phyloP scores from a whole-genome alignment of 306 rosid genomes.

The Cyclanthera cordifolia region DNA sequence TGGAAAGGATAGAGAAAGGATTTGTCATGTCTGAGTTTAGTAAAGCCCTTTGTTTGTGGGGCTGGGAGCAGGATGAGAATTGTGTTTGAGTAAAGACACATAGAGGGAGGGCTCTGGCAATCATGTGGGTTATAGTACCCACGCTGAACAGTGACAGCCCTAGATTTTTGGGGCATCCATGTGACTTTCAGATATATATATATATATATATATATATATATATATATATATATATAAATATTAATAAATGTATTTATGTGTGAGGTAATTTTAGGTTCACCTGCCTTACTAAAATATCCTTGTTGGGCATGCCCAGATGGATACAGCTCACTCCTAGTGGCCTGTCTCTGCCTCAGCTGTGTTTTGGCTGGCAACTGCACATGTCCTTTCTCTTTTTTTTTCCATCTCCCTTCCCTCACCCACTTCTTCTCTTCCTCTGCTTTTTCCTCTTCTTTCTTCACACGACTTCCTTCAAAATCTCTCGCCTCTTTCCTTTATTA shows the following conservation, averaged over 20 bases:
- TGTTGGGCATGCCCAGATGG: constrained; percentile 1
- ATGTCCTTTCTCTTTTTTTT: constrained; percentile 1
- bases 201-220: not conserved
- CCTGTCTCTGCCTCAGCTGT: not conserved
- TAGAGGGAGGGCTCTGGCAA: not conserved
- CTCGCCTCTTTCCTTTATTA: too few species aligned
- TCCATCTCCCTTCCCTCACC: not conserved
- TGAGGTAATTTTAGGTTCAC: constrained; percentile 7
- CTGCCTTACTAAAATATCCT: not conserved
- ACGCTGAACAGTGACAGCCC: constrained; percentile 18
- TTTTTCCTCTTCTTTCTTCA: not conserved
- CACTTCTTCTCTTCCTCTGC: not conserved
- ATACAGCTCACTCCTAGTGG: constrained; percentile 13
- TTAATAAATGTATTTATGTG: not conserved
- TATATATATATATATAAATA: not conserved
- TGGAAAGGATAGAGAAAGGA: constrained; percentile 9
- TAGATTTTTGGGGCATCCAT: constrained; percentile 16
- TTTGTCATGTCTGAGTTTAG: constrained; percentile 17
- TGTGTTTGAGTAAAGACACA: not conserved
- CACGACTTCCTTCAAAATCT: too few species aligned
- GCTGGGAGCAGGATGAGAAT: not conserved
- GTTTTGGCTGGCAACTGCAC: not conserved
- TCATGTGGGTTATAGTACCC: constrained; percentile 13
- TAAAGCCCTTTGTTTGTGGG: not conserved
- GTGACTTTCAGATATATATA: not conserved